Evolutionary conservation across 2,329 filamentous ascomycete species (phyloP).

Genomic region (Cordyceps militaris): DNA sequence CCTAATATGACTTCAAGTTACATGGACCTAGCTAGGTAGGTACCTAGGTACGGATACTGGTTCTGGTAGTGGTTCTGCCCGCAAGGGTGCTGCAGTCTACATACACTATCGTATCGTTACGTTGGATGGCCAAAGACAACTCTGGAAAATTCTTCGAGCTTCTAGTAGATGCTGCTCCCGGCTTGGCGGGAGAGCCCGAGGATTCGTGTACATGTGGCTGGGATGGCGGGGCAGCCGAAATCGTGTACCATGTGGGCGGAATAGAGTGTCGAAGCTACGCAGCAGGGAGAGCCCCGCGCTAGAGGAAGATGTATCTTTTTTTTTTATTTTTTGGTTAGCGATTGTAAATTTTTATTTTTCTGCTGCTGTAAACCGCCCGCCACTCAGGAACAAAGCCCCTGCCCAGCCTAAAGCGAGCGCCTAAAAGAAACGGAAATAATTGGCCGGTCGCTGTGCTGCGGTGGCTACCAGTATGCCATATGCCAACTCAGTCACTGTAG

Average conservation of each 20-base stretch:
- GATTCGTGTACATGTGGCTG: slow-evolving; percentile 7
- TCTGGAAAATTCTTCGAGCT: slow-evolving; percentile 23
- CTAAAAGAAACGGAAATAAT: too few species aligned
- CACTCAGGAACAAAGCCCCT: too few species aligned
- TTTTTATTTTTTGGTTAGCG: not conserved
- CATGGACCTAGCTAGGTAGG: too few species aligned
- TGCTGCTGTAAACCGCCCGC: too few species aligned
- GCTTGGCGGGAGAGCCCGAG: slow-evolving; percentile 12
- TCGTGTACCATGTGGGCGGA: not conserved
- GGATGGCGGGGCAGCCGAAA: slow-evolving; percentile 10
- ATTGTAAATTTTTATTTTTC: too few species aligned
- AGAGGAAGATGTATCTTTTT: not conserved
- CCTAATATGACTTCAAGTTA: too few species aligned
- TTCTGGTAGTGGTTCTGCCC: not conserved
- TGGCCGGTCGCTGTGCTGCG: too few species aligned
- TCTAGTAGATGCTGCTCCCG: slow-evolving; percentile 16
- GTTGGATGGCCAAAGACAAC: not conserved
- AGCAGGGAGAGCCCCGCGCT: not conserved
- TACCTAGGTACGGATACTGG: not conserved
- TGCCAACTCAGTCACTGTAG: too few species aligned
- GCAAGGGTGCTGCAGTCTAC: too few species aligned
- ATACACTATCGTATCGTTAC: too few species aligned
- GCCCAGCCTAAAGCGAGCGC: too few species aligned
- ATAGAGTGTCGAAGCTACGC: not conserved
- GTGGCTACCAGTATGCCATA: too few species aligned